phyloP scores from a whole-genome alignment of 768 basidiomycete species.

The Leccinum variicolor region DNA sequence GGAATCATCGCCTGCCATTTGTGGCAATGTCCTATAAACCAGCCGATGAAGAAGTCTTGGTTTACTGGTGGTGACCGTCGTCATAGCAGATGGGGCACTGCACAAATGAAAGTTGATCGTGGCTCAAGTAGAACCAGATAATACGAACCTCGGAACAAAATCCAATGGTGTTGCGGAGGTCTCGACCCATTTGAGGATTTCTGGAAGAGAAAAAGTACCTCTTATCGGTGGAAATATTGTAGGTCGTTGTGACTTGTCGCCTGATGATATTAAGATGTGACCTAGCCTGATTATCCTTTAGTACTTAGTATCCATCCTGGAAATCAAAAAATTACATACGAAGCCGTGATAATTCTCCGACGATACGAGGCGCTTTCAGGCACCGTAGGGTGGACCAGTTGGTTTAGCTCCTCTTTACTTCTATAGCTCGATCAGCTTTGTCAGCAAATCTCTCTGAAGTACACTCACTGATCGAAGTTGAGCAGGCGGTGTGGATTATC shows the following conservation, averaged over 20 bases:
- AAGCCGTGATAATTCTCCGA: slow-evolving; percentile 35
- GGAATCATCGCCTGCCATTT: slow-evolving; percentile 3
- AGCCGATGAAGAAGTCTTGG: slow-evolving; percentile 45
- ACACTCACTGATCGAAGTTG: slow-evolving; percentile 36
- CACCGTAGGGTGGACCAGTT: slow-evolving; percentile 7
- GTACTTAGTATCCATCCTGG: neutral
- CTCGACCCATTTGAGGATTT: slow-evolving; percentile 46
- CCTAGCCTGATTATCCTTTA: slow-evolving; percentile 44
- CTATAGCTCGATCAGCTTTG: slow-evolving; percentile 16
- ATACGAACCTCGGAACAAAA: slow-evolving; percentile 54
- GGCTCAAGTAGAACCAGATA: neutral
- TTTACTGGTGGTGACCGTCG: slow-evolving; percentile 27
- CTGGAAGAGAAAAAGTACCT: slow-evolving; percentile 38
- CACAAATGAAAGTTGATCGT: neutral
- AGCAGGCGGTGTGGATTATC: slow-evolving; percentile 33
- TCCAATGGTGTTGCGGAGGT: slow-evolving; percentile 29
- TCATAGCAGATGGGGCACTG: slow-evolving; percentile 40
- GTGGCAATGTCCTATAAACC: slow-evolving; percentile 40
- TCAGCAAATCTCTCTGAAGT: neutral
- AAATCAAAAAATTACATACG: slow-evolving; percentile 27
- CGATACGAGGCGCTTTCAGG: neutral
- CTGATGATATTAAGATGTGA: slow-evolving; percentile 51
- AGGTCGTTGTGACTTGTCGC: slow-evolving; percentile 30
- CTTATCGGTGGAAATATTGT: slow-evolving; percentile 48
- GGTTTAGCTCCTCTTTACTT: slow-evolving; percentile 12